A percentile compares a stretch with the other conserved stretches of the same genome.
Evolutionary conservation across 176 grass and related monocot species (phyloP).

Genomic region (Juncus effusus): DNA sequence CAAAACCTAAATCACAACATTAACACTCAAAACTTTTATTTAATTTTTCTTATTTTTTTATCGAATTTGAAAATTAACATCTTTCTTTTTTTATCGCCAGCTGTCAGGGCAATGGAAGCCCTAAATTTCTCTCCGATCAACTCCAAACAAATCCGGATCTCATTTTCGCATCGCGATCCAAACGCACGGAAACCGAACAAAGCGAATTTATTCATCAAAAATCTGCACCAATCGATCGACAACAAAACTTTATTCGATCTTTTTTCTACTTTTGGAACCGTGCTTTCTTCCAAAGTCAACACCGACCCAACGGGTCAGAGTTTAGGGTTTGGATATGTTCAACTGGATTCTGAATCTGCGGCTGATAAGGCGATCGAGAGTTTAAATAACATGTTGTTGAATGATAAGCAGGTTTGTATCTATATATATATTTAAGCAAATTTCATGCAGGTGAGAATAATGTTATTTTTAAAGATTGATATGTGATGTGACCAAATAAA

Average conservation of each 20-base stretch:
- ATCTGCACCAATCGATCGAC: slow-evolving; percentile 40
- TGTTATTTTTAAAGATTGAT: too few species aligned
- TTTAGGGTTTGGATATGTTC: slow-evolving; percentile 48
- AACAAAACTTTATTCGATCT: slow-evolving; percentile 29
- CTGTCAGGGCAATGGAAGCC: slow-evolving; percentile 30
- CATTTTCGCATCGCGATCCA: slow-evolving; percentile 49
- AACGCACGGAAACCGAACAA: slow-evolving; percentile 25
- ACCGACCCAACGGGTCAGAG: slow-evolving; percentile 30
- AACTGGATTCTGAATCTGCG: slow-evolving; percentile 30
- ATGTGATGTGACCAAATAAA: too few species aligned
- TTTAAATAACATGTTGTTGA: slow-evolving; percentile 41
- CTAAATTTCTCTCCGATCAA: slow-evolving; percentile 37
- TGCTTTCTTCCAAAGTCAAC: slow-evolving; percentile 51
- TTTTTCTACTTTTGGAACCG: slow-evolving; percentile 30
- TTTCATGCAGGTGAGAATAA: too few species aligned
- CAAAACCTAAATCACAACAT: too few species aligned
- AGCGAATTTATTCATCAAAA: slow-evolving; percentile 50
- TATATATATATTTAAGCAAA: too few species aligned
- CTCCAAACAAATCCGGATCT: slow-evolving; percentile 36
- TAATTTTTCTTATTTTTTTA: too few species aligned
- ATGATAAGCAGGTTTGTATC: slow-evolving; percentile 8
- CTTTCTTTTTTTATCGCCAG: slow-evolving; percentile 7
- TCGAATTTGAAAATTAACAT: too few species aligned
- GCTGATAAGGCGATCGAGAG: slow-evolving; percentile 34
- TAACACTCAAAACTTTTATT: too few species aligned